Percentiles rank a stretch among this genome's conserved stretches.
Evolutionary conservation across 73 alveolate species (phyloP).

Genomic region (Paramecium sexaurelia): DNA sequence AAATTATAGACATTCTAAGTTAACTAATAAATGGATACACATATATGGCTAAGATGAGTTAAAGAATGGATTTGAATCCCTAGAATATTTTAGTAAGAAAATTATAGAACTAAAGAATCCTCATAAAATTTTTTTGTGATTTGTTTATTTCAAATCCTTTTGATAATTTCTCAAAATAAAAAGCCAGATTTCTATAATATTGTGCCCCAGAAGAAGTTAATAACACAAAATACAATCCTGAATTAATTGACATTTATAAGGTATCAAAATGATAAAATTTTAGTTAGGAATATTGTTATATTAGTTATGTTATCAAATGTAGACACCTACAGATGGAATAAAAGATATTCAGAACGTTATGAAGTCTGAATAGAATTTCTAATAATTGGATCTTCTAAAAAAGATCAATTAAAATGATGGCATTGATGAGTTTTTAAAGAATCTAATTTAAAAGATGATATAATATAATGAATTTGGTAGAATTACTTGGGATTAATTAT

Average conservation of each 20-base stretch:
- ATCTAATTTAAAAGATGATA: background rate
- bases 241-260: background rate
- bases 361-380: background rate
- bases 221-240: background rate
- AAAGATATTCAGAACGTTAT: background rate
- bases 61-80: background rate
- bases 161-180: no score
- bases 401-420: background rate
- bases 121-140: background rate
- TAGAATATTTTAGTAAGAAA: background rate
- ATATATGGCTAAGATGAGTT: background rate
- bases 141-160: background rate
- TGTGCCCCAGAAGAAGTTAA: background rate
- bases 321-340: background rate
- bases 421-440: background rate
- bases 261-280: background rate
- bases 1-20: background rate
- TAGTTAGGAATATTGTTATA: background rate
- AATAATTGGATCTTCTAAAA: background rate
- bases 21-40: background rate
- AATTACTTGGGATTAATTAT: background rate
- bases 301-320: background rate
- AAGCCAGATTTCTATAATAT: no score
- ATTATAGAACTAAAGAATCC: background rate
- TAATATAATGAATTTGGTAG: background rate